phyloP scores from a whole-genome alignment of 2,329 filamentous ascomycete genomes.

The Diaporthe sp. region DNA sequence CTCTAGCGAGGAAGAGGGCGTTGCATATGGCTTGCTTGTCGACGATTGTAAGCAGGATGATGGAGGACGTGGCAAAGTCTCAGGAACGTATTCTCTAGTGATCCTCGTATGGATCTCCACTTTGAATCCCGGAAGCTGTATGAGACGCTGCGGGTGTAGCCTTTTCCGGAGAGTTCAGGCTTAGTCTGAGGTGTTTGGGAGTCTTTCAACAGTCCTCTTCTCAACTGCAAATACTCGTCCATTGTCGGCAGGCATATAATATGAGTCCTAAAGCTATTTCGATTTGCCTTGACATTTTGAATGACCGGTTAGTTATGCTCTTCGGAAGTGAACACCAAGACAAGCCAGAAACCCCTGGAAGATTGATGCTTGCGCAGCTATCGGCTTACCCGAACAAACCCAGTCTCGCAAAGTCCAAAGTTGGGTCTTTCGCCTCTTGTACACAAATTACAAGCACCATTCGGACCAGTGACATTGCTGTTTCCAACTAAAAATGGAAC shows the following conservation, averaged over 20 bases:
- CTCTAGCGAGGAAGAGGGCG: neutral
- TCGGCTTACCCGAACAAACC: neutral
- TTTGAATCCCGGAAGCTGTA: neutral
- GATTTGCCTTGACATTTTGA: neutral
- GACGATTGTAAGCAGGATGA: neutral
- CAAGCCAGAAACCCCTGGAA: accelerated
- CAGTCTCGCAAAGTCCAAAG: neutral
- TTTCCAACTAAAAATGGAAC: neutral
- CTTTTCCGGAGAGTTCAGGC: neutral
- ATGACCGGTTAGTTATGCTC: neutral
- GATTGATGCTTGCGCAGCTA: neutral
- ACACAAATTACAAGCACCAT: neutral
- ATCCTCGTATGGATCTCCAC: neutral
- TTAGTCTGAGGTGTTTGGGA: neutral
- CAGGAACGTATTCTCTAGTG: neutral
- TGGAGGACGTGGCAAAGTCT: neutral
- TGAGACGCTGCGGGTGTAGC: neutral
- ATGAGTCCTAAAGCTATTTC: slow-evolving; percentile 1
- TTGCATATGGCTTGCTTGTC: neutral
- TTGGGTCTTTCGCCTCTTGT: neutral
- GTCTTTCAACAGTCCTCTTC: neutral
- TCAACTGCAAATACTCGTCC: neutral
- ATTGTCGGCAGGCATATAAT: neutral
- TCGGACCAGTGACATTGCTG: neutral
- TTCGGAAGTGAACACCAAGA: too few species aligned